These are phyloP conservation scores for Stentor roeselii DNA, from an alignment of 73 alveolate genomes.

Conservation along the genomic window DNA sequence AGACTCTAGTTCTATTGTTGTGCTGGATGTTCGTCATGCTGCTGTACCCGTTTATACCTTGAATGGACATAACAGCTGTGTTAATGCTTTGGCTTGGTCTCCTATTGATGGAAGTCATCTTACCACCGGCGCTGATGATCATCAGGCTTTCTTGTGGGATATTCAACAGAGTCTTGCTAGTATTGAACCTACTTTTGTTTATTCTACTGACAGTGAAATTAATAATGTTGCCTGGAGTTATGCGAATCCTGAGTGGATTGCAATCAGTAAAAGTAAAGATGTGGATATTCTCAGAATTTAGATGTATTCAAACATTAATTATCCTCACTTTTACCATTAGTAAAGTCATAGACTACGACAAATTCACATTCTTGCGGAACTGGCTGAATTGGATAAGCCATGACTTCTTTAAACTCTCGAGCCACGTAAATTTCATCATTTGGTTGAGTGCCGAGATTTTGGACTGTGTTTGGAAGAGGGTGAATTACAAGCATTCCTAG, in stretches of 20 bases:
- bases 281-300: constrained; percentile 69
- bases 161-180: neutral
- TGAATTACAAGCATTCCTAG: neutral
- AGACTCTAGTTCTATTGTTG: constrained; percentile 77
- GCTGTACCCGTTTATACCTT: constrained; percentile 86
- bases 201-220: constrained; percentile 38
- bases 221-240: constrained; percentile 84
- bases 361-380: neutral
- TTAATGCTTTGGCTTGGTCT: constrained; percentile 95
- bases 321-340: neutral
- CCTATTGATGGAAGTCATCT: constrained; percentile 90
- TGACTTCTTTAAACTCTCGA: neutral
- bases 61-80: constrained; percentile 86
- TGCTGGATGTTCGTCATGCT: constrained; percentile 87
- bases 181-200: neutral
- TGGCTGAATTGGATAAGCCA: neutral
- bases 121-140: constrained; percentile 95
- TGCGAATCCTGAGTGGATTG: constrained; percentile 84
- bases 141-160: constrained; percentile 90
- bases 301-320: too few relatives aligned
- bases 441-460: neutral
- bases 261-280: constrained; percentile 63
- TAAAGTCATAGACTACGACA: neutral
- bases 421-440: neutral
- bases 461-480: neutral